phyloP scores from a whole-genome alignment of 108 stramenopile genomes.

The Licmophora abbreviata region DNA sequence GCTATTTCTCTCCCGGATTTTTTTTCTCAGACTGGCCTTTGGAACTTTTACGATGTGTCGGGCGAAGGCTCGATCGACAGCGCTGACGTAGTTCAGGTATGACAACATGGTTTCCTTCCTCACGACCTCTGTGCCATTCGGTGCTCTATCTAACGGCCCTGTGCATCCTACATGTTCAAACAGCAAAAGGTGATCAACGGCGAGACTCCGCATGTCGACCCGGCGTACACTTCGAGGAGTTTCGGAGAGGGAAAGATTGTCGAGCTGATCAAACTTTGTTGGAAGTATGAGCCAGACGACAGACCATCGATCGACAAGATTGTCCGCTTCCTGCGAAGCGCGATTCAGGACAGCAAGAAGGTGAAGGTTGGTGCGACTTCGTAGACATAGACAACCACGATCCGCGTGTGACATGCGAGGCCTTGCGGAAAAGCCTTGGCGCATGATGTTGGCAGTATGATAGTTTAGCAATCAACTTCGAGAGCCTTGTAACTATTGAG shows the following conservation, averaged over 20 bases:
- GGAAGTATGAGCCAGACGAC: conserved; percentile 25
- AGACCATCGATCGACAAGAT: conserved; percentile 13
- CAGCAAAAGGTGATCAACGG: conserved; percentile 9
- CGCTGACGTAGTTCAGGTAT: background rate
- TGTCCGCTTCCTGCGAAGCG: background rate
- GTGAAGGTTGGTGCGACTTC: too few species aligned
- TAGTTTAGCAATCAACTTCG: too few species aligned
- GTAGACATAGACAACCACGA: too few species aligned
- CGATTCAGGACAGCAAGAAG: too few species aligned
- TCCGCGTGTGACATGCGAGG: too few species aligned
- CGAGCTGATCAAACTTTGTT: conserved; percentile 33
- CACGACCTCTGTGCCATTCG: background rate
- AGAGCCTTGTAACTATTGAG: too few species aligned
- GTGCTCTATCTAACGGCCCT: background rate
- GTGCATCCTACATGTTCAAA: background rate
- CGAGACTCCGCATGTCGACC: conserved; percentile 26
- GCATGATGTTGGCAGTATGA: too few species aligned
- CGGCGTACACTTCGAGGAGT: conserved; percentile 22
- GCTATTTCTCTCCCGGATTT: too few species aligned
- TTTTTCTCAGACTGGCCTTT: conserved; percentile 2
- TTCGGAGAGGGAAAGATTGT: conserved; percentile 20
- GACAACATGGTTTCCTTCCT: background rate
- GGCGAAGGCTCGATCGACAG: background rate
- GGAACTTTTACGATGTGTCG: background rate
- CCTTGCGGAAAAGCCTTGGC: too few species aligned